Percentiles rank a stretch among this genome's conserved stretches.
These are phyloP conservation scores for Termitomyces sp. DNA, from an alignment of 768 basidiomycete genomes.

Conservation along the genomic window DNA sequence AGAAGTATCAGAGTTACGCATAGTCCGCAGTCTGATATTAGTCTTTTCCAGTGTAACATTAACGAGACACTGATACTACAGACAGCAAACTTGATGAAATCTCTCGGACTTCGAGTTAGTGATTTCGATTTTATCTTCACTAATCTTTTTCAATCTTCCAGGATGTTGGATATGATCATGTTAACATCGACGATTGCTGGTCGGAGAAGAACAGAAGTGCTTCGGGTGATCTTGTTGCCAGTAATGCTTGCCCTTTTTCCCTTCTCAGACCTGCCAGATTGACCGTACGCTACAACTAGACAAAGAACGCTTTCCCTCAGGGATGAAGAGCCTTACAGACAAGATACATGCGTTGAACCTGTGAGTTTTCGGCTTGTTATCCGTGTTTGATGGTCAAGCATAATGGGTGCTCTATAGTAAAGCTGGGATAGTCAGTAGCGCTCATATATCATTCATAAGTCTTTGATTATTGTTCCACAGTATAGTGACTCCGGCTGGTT, in stretches of 20 bases:
- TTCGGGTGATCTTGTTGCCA: constrained; percentile 48
- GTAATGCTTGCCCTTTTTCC: constrained; percentile 23
- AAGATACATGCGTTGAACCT: constrained; percentile 53
- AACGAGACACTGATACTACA: constrained; percentile 46
- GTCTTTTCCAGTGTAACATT: constrained; percentile 48
- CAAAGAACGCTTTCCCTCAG: constrained; percentile 43
- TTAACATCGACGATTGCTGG: constrained; percentile 67
- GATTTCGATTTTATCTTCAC: not conserved
- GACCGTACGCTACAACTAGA: not conserved
- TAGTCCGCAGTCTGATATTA: not conserved
- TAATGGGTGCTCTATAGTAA: constrained; percentile 20
- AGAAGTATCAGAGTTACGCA: constrained; percentile 4
- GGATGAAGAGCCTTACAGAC: constrained; percentile 51
- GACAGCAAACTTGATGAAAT: constrained; percentile 46
- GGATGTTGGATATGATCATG: constrained; percentile 53
- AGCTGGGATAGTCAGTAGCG: constrained; percentile 33
- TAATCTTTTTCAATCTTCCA: constrained; percentile 13
- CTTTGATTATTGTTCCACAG: constrained; percentile 19
- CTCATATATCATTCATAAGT: not conserved
- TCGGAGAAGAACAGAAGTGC: constrained; percentile 49
- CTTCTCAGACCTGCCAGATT: not conserved
- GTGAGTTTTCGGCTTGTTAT: constrained; percentile 23
- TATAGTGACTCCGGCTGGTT: constrained; percentile 65
- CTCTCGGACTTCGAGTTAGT: constrained; percentile 43
- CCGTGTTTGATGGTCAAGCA: not conserved